Base-by-base conservation (phyloP, 2,329 filamentous ascomycete species). In the Chrysosporium queenslandicum region DNA sequence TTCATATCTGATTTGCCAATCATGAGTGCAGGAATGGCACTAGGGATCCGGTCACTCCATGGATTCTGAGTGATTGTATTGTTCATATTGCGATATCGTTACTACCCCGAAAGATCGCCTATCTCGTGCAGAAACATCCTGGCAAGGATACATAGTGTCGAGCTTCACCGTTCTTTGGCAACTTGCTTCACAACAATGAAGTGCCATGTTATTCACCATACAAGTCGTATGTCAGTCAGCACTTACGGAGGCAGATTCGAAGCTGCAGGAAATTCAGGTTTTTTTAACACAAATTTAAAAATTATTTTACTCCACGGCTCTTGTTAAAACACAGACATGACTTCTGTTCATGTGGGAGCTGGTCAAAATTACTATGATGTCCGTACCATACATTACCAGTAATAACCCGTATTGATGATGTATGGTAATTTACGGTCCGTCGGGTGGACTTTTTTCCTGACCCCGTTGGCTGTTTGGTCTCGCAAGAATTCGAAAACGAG, bases 21-120 rank as follows among this genome's bases (percentile, higher is more conserved):
- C 47, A 50, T 32, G 27, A 12, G 18, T 16, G 36, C 9, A 25
- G 39, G 39, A 42, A 16, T 23, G 3, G 39, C 36, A 12, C 37
- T 25, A 50, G 37, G 25, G 21, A 41, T 32, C 47, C 27, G 47
- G 37, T 21, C 5, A 20, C 37, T 49, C 47, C 47, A 50, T 34
- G 36, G 36, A 34, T 30, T 50, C 25, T 20, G 1, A 32, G 47
- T 34, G 47, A 27, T 2, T 34, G 5, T 42, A 34, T 50, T 25
- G 18, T 23, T 41, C 4, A 21, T n/a, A 2, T 36, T 41, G 16
- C 46, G 25, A 41, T n/a, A 49, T 20, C 23, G 32, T 16, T 30
- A 23, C n/a, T 41, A 32, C 37, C 21, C 18, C n/a, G n/a, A n/a
- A n/a, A n/a, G n/a, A n/a, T n/a, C n/a, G n/a, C n/a, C n/a, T n/a